phyloP scores from a whole-genome alignment of 352 stramenopile species.

The Aphanomyces invadans region DNA sequence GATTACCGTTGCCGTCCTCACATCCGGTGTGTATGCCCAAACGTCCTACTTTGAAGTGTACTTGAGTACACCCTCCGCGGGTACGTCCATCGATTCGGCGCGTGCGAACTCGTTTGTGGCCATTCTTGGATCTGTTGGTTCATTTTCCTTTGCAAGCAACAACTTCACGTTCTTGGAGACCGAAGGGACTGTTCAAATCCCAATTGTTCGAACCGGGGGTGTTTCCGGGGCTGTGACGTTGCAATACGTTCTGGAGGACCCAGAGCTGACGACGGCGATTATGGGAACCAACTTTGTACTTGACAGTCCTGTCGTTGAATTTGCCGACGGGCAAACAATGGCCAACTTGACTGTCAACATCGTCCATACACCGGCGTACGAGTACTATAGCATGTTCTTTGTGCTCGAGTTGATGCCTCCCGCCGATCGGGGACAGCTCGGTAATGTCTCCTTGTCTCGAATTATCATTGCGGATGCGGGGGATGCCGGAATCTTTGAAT shows the following conservation, averaged over 20 bases:
- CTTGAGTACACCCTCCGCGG: slow-evolving; percentile 28
- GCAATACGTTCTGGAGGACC: slow-evolving; percentile 40
- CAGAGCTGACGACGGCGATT: slow-evolving; percentile 40
- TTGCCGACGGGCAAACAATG: slow-evolving; percentile 41
- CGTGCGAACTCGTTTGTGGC: slow-evolving; percentile 27
- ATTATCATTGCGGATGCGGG: slow-evolving; percentile 55
- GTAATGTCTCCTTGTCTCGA: slow-evolving; percentile 27
- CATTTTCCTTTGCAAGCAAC: slow-evolving; percentile 46
- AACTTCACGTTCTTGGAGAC: slow-evolving; percentile 51
- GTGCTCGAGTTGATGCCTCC: slow-evolving; percentile 37
- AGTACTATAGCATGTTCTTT: slow-evolving; percentile 60
- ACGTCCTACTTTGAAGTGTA: slow-evolving; percentile 39
- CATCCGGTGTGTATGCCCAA: slow-evolving; percentile 42
- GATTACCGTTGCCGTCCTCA: slow-evolving; percentile 34
- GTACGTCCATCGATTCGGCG: slow-evolving; percentile 29
- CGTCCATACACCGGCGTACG: slow-evolving; percentile 54
- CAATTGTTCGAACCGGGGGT: slow-evolving; percentile 39
- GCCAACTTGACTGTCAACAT: slow-evolving; percentile 41
- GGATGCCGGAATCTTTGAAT: slow-evolving; percentile 57
- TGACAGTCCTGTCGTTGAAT: slow-evolving; percentile 34
- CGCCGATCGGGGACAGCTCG: slow-evolving; percentile 33
- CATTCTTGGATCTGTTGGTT: slow-evolving; percentile 32
- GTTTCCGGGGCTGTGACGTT: slow-evolving; percentile 36
- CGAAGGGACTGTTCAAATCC: slow-evolving; percentile 37
- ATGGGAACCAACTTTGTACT: slow-evolving; percentile 58